Base-by-base conservation (phyloP, 2,329 filamentous ascomycete genomes). In the Curvularia lunata region DNA sequence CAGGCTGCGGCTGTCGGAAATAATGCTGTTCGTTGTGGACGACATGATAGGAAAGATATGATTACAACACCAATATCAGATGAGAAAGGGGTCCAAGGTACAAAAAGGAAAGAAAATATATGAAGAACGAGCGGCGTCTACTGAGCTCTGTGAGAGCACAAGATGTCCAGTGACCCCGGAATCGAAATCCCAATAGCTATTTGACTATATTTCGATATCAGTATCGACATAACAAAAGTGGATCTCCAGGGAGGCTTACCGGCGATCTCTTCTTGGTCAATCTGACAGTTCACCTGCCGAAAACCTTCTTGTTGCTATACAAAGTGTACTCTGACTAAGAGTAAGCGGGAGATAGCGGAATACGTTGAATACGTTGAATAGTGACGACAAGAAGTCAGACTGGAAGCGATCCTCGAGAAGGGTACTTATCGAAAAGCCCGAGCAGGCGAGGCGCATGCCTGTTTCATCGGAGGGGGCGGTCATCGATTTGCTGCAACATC, bases 1-100 rank as follows among this genome's bases (percentile, higher is more conserved):
- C 13, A 64, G 56, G 55, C 66, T 72, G 27, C 54, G 55, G 19
- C 53, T 43, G 53, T 49, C 58, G 41, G 54, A 34, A 48, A 63
- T 58, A 42, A 63, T 53, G 56, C 48, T 63, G 52, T 62, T 54
- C 42, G 66, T 60, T 60, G 62, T 58, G 50, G 41, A 50, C 42
- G 56, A 61, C 72, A 75, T 74, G 48, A 56, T 69, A 59, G n/a
- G 10, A 27, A 46, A 19, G 56, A 43, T 37, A 43, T 18, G 47
- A 56, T 49, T 25, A 30, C 46, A 23, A 49, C 4, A 45, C 47
- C 47, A 58, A 32, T 38, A 40, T 40, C 18, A 23, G 9, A 43
- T 25, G 9, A 27, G 13, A 10, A 3, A 40, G 34, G 48, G 23
- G n/a, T 13, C 30, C 9, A 25, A 32, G 42, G 27, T 38, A 25